Evolutionary conservation across 495 filamentous ascomycete species (phyloP).

Genomic region (Filosporella fistucella): DNA sequence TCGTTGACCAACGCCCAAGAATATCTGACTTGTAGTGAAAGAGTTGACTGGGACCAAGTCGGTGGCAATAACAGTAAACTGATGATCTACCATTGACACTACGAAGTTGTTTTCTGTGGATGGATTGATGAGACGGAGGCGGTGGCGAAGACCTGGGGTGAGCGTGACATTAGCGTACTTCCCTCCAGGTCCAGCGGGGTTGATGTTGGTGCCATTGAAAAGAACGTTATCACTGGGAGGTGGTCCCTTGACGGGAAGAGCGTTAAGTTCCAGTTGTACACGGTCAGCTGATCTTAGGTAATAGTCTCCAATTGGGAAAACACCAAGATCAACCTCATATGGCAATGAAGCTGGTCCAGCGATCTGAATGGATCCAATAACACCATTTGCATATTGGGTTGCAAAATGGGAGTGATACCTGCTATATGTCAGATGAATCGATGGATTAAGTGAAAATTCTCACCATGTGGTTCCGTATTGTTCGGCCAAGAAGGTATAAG

Average conservation of each 20-base stretch:
- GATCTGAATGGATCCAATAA: not conserved
- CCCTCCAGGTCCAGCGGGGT: constrained; percentile 7
- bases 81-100: constrained; percentile 43
- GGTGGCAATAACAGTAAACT: constrained; percentile 39
- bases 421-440: not conserved
- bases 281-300: not conserved
- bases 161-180: constrained; percentile 6
- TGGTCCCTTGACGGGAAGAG: not conserved
- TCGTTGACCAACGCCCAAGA: constrained; percentile 64
- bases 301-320: constrained; percentile 44
- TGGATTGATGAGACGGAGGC: constrained; percentile 51
- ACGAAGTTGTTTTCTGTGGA: constrained; percentile 42
- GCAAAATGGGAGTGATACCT: constrained; percentile 47
- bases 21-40: constrained; percentile 36
- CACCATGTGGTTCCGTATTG: constrained; percentile 59
- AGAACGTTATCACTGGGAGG: constrained; percentile 24
- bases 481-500: constrained; percentile 43
- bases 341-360: constrained; percentile 9
- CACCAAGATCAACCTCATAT: constrained; percentile 42
- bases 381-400: constrained; percentile 37
- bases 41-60: constrained; percentile 48
- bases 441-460: not conserved
- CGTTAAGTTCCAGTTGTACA: constrained; percentile 24
- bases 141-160: constrained; percentile 3
- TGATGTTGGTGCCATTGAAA: constrained; percentile 24